phyloP scores from a whole-genome alignment of 768 basidiomycete species.

The Boletus reticulatus region DNA sequence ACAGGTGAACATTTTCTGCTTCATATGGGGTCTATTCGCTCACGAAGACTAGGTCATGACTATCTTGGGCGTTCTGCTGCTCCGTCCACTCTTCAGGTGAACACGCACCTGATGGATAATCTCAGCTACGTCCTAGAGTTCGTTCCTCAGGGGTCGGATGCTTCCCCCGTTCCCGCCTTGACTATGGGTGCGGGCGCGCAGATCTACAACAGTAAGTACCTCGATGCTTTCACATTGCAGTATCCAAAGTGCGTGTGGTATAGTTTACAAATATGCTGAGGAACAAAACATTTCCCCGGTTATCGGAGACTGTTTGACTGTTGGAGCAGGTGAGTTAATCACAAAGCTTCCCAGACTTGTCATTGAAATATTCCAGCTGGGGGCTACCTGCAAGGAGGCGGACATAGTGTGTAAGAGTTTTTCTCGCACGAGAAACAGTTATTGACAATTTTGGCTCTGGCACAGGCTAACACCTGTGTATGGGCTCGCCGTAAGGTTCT shows the following conservation, averaged over 20 bases:
- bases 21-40: neutral
- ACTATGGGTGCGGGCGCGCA: slow-evolving; percentile 20
- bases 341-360: neutral
- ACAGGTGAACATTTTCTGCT: slow-evolving; percentile 14
- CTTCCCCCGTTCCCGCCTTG: slow-evolving; percentile 17
- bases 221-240: neutral
- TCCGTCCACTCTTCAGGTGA: slow-evolving; percentile 24
- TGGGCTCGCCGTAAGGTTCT: slow-evolving; percentile 38
- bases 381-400: slow-evolving; percentile 51
- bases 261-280: slow-evolving; percentile 17
- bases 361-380: slow-evolving; percentile 30
- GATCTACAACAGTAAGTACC: slow-evolving; percentile 7
- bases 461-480: slow-evolving; percentile 35
- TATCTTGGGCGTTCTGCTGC: slow-evolving; percentile 20
- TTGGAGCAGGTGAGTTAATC: slow-evolving; percentile 15
- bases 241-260: neutral
- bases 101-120: slow-evolving; percentile 15
- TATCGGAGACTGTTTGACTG: slow-evolving; percentile 22
- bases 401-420: slow-evolving; percentile 35
- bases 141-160: slow-evolving; percentile 16
- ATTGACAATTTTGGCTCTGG: neutral
- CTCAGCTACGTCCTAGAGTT: slow-evolving; percentile 17
- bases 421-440: neutral
- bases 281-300: too few relatives aligned
- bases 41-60: slow-evolving; percentile 16